Conservation (phyloP, 768 basidiomycete species). For the Boletus sp. region DNA sequence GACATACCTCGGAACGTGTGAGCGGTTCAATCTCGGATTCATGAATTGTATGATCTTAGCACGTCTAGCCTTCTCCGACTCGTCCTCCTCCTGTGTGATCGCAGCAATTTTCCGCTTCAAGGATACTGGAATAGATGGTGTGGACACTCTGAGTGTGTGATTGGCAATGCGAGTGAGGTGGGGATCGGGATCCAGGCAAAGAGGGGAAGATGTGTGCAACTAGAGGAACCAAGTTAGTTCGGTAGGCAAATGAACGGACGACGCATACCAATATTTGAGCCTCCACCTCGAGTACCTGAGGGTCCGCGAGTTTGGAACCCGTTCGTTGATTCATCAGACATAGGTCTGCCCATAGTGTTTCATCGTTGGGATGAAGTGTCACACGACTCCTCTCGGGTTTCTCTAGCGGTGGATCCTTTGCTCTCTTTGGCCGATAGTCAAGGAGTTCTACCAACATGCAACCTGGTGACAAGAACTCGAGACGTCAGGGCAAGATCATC, state of each 20-base stretch:
- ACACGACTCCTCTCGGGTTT: constrained; percentile 64
- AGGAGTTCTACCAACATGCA: constrained; percentile 83
- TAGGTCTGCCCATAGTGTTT: constrained; percentile 77
- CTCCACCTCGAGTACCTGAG: constrained; percentile 70
- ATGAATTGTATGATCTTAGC: constrained; percentile 77
- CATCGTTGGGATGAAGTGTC: constrained; percentile 72
- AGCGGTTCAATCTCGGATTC: constrained; percentile 54
- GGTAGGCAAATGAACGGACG: background rate
- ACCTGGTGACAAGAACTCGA: constrained; percentile 40
- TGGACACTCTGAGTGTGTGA: constrained; percentile 66
- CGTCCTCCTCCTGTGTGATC: constrained; percentile 72
- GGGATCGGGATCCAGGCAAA: constrained; percentile 79
- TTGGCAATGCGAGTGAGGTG: constrained; percentile 76
- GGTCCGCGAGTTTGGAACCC: constrained; percentile 63
- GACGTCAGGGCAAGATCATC: background rate
- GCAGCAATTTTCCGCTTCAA: constrained; percentile 74
- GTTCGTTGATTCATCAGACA: constrained; percentile 61
- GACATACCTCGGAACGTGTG: constrained; percentile 48
- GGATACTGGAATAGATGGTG: constrained; percentile 67
- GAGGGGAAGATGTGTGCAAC: constrained; percentile 70
- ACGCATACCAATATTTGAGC: constrained; percentile 63
- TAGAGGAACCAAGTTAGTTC: constrained; percentile 29
- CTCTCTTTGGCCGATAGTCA: constrained; percentile 64
- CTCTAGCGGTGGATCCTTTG: constrained; percentile 54
- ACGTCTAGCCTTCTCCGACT: constrained; percentile 67